A percentile compares a stretch with the other conserved stretches of the same genome.
phyloP scores from a whole-genome alignment of 331 rosid species.

The Quercus phellos region DNA sequence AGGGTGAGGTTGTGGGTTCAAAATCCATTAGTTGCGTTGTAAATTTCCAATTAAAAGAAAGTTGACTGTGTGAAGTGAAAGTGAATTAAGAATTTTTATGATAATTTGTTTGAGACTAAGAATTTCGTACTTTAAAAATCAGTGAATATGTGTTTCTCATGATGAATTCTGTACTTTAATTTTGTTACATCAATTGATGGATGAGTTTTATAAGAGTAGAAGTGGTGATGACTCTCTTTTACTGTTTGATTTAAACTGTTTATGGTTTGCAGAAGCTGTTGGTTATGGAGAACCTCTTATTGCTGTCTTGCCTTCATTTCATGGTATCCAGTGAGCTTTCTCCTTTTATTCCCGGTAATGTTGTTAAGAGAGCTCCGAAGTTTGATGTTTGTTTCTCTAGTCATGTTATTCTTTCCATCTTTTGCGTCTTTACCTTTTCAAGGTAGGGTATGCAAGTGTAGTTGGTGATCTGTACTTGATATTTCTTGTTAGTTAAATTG shows the following conservation, averaged over 20 bases:
- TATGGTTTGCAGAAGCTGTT: conserved; percentile 70
- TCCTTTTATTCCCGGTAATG: conserved; percentile 12
- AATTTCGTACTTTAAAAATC: neutral
- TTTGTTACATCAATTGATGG: neutral
- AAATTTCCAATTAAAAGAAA: neutral
- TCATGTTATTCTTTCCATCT: conserved; percentile 4
- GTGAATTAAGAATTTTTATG: neutral
- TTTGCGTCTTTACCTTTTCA: neutral
- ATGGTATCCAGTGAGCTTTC: conserved; percentile 57
- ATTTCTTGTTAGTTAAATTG: conserved; percentile 6
- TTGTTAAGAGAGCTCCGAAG: conserved; percentile 16
- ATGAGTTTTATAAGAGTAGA: neutral
- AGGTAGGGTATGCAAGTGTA: neutral
- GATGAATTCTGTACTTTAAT: neutral
- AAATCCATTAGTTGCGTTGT: too few relatives aligned
- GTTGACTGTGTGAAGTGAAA: neutral
- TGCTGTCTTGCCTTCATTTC: conserved; percentile 90
- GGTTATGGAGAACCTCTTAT: conserved; percentile 86
- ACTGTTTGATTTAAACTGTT: neutral
- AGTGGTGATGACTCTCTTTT: conserved; percentile 6
- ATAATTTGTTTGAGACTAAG: neutral
- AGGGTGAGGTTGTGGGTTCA: too few relatives aligned
- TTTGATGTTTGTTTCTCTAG: conserved; percentile 15
- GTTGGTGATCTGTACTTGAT: conserved; percentile 16
- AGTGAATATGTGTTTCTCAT: neutral